Evolutionary conservation across 257 asterid genomes (phyloP).

Genomic region (Misopates orontium): DNA sequence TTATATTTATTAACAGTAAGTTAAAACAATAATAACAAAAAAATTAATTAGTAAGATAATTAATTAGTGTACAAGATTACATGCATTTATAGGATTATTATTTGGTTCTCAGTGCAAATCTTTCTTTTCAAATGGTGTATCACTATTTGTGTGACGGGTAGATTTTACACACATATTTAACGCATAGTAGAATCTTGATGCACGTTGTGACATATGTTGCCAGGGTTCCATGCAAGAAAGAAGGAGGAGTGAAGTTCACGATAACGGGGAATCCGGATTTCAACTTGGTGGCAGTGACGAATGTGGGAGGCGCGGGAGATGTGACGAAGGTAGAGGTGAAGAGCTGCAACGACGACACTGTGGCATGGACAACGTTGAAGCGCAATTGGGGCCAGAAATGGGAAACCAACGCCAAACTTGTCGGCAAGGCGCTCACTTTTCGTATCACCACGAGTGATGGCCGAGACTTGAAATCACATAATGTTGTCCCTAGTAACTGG

Average conservation of each 20-base stretch:
- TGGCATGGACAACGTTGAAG: slow-evolving; percentile 31
- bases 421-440: slow-evolving; percentile 34
- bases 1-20: too few species aligned
- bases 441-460: slow-evolving; percentile 48
- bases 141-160: too few species aligned
- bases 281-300: slow-evolving; percentile 42
- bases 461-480: slow-evolving; percentile 21
- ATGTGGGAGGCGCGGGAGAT: slow-evolving; percentile 56
- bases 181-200: neutral
- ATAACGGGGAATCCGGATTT: slow-evolving; percentile 43
- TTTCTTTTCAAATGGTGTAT: too few species aligned
- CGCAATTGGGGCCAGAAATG: slow-evolving; percentile 51
- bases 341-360: slow-evolving; percentile 1
- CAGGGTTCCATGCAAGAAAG: slow-evolving; percentile 52
- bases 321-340: slow-evolving; percentile 37
- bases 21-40: too few species aligned
- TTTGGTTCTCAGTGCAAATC: too few species aligned
- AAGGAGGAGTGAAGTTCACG: slow-evolving; percentile 47
- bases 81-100: too few species aligned
- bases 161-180: too few species aligned
- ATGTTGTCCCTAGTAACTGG: slow-evolving; percentile 38
- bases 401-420: slow-evolving; percentile 35
- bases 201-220: neutral
- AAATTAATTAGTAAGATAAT: too few species aligned
- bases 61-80: too few species aligned